Conservation (phyloP, 805 yeast species). For the Maudiozyma turicensis region DNA sequence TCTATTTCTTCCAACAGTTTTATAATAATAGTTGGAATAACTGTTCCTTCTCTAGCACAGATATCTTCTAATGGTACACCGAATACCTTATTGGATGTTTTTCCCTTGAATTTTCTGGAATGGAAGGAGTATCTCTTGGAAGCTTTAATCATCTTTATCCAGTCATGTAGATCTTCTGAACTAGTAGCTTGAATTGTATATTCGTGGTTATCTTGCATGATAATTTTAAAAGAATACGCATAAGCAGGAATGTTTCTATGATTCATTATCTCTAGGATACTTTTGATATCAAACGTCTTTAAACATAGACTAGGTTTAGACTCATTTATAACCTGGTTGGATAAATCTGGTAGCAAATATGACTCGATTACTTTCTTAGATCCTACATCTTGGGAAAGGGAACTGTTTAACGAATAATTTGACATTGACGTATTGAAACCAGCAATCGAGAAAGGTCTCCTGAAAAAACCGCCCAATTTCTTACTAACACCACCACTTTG, state of each 20-base stretch:
- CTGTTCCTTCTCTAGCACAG: slow-evolving; percentile 58
- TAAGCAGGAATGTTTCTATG: slow-evolving; percentile 20
- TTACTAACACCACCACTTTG: slow-evolving; percentile 27
- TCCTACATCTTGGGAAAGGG: slow-evolving; percentile 31
- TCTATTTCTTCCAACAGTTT: slow-evolving; percentile 69
- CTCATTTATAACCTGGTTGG: slow-evolving; percentile 31
- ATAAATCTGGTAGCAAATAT: slow-evolving; percentile 50
- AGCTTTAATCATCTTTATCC: slow-evolving; percentile 45
- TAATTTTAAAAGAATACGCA: slow-evolving; percentile 31
- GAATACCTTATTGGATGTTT: slow-evolving; percentile 49
- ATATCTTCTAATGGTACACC: slow-evolving; percentile 77
- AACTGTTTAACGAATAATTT: slow-evolving; percentile 18
- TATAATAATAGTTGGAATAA: slow-evolving; percentile 57
- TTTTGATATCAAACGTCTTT: slow-evolving; percentile 36
- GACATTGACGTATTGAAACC: slow-evolving; percentile 28
- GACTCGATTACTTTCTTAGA: slow-evolving; percentile 33
- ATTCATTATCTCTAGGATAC: slow-evolving; percentile 31
- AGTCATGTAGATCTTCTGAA: slow-evolving; percentile 56
- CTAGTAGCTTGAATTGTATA: slow-evolving; percentile 56
- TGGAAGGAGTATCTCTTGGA: slow-evolving; percentile 35
- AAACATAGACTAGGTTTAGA: slow-evolving; percentile 40
- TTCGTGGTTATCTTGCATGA: slow-evolving; percentile 41
- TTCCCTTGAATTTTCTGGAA: slow-evolving; percentile 33
- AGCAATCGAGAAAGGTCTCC: slow-evolving; percentile 52
- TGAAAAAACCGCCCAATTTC: slow-evolving; percentile 51